Percentiles rank a stretch among this genome's conserved stretches.
Evolutionary conservation across 1,139 yeast genomes (phyloP).

Genomic region (Kodamaea sp.): DNA sequence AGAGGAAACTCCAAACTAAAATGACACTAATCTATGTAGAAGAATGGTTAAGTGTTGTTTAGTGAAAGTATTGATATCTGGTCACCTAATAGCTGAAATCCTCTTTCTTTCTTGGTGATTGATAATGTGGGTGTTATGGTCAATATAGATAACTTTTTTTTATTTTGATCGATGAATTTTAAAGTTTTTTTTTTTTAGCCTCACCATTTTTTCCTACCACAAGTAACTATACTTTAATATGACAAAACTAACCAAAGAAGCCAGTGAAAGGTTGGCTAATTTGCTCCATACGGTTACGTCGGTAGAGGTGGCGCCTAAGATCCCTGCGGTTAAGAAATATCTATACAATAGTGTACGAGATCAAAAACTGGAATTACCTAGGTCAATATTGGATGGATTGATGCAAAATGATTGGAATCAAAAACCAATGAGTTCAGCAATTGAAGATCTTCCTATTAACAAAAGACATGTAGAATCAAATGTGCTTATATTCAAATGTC

Average conservation of each 20-base stretch:
- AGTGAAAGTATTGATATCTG: too few species aligned
- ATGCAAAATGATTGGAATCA: slow-evolving; percentile 33
- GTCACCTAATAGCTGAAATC: too few species aligned
- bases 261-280: slow-evolving; percentile 28
- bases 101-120: too few species aligned
- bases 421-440: slow-evolving; percentile 25
- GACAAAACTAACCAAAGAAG: slow-evolving; percentile 19
- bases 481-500: slow-evolving; percentile 34
- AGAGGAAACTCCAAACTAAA: too few species aligned
- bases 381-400: slow-evolving; percentile 29
- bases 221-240: slow-evolving; percentile 2
- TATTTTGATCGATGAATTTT: too few species aligned
- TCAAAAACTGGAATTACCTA: slow-evolving; percentile 7
- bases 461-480: slow-evolving; percentile 19
- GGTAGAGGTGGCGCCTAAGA: slow-evolving; percentile 25
- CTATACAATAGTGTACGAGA: slow-evolving; percentile 21
- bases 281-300: slow-evolving; percentile 31
- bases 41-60: too few species aligned
- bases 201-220: neutral
- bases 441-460: slow-evolving; percentile 18
- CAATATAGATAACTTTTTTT: neutral
- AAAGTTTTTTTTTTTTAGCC: too few species aligned
- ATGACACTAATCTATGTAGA: too few species aligned
- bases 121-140: neutral
- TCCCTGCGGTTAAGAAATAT: slow-evolving; percentile 25